Percentiles rank a stretch among this genome's conserved stretches.
These are phyloP conservation scores for Leucocoprinus leucothites DNA, from an alignment of 768 basidiomycete genomes.

Conservation along the genomic window DNA sequence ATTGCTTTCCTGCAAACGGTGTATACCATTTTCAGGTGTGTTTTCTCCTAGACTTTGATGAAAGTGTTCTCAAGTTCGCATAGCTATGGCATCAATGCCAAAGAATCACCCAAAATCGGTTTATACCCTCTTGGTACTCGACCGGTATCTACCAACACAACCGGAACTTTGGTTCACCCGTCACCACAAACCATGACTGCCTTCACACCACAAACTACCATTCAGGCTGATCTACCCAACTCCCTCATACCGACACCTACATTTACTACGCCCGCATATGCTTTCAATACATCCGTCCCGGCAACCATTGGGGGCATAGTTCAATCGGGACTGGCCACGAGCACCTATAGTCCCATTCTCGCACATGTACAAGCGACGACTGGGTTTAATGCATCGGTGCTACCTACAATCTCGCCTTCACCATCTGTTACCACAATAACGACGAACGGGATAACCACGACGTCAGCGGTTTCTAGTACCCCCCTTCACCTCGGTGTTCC, in stretches of 20 bases:
- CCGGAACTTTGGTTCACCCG: neutral
- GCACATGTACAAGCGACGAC: slow-evolving; percentile 26
- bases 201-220: slow-evolving; percentile 43
- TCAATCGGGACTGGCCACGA: slow-evolving; percentile 60
- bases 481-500: slow-evolving; percentile 60
- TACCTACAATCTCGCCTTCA: slow-evolving; percentile 54
- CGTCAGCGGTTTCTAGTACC: slow-evolving; percentile 42
- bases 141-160: slow-evolving; percentile 22
- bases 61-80: slow-evolving; percentile 2
- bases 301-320: slow-evolving; percentile 55
- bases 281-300: slow-evolving; percentile 65
- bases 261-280: slow-evolving; percentile 59
- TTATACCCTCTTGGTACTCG: slow-evolving; percentile 55
- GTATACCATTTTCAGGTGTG: slow-evolving; percentile 74
- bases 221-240: slow-evolving; percentile 71
- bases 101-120: slow-evolving; percentile 78
- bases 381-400: slow-evolving; percentile 42
- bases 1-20: slow-evolving; percentile 70
- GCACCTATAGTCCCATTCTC: slow-evolving; percentile 65
- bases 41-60: neutral
- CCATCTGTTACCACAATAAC: slow-evolving; percentile 53
- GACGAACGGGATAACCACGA: slow-evolving; percentile 56
- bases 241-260: slow-evolving; percentile 63
- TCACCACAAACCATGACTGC: neutral
- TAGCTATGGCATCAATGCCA: slow-evolving; percentile 74